A percentile compares a stretch with the other conserved stretches of the same genome.
Conservation (phyloP, 495 filamentous ascomycete genomes). For the Sordaria brevicollis region DNA sequence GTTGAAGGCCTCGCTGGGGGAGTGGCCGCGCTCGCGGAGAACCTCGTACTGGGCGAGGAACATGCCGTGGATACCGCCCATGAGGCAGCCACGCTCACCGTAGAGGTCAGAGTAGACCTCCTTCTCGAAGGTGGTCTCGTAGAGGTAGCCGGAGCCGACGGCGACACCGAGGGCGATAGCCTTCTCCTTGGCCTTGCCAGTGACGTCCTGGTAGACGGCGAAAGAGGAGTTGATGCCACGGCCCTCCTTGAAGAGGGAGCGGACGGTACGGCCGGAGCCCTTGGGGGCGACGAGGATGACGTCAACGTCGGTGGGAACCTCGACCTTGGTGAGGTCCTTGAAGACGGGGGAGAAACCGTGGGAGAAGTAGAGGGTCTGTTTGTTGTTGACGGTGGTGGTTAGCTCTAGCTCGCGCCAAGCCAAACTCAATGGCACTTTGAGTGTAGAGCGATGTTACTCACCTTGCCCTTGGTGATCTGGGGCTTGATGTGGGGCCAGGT, state of each 20-base stretch:
- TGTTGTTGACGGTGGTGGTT: neutral
- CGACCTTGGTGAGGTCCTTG: slow-evolving; percentile 98
- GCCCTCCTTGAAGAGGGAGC: slow-evolving; percentile 93
- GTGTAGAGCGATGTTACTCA: slow-evolving; percentile 23
- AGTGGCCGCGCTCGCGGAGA: slow-evolving; percentile 94
- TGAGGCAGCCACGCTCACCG: slow-evolving; percentile 98
- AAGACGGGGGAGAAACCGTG: slow-evolving; percentile 99
- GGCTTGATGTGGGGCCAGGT: slow-evolving; percentile 98
- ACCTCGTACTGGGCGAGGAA: slow-evolving; percentile 99
- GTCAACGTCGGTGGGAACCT: slow-evolving; percentile 88
- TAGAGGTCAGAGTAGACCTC: slow-evolving; percentile 99
- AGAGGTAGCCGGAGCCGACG: slow-evolving; percentile 93
- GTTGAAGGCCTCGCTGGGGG: slow-evolving; percentile 97
- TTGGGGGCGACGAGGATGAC: slow-evolving; percentile 99
- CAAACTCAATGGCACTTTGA: neutral
- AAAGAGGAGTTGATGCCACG: slow-evolving; percentile 99
- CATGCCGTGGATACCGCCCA: slow-evolving; percentile 99
- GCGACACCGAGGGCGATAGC: slow-evolving; percentile 94
- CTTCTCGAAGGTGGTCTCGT: slow-evolving; percentile 99
- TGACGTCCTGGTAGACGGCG: slow-evolving; percentile 97
- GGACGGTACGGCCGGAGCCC: slow-evolving; percentile 96
- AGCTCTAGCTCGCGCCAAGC: neutral
- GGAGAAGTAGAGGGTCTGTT: slow-evolving; percentile 95
- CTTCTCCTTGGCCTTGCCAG: slow-evolving; percentile 96
- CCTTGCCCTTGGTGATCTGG: slow-evolving; percentile 95